Evolutionary conservation across 1,284 basidiomycete genomes (phyloP), one percentile per base, ranked within the genome.

Genomic region (Trametes polyzona): DNA sequence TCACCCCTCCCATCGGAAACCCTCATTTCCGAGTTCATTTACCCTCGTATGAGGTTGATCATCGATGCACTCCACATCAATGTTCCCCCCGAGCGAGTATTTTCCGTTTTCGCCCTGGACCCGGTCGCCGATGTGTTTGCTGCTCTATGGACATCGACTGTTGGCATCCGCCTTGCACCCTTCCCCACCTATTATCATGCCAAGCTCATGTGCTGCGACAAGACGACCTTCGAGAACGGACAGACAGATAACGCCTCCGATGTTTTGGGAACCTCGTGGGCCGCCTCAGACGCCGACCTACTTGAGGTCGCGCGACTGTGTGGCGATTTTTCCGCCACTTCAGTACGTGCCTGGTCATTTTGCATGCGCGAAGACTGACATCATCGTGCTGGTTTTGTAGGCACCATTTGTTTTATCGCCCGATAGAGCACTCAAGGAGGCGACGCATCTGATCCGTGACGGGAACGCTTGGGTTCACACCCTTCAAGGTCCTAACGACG

Each of bases 61-160:
- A 67, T 68, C 17, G 39, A 55, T 24, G 57, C 57, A 2, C 66
- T 77, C 9, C 55, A 50, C 4, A 14, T n/a, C 12, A 11, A 47
- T 19, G 66, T 71, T 14, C 59, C 68, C 14, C 48, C 57, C 3
- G 52, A 73, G 12, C 77, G 88, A 10, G 78, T 88, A 0, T 92
- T 86, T 69, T 88, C 88, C 1, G 76, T 90, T 8, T 91, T 90
- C 63, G 81, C 85, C 1, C 73, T 77, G 1, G 76, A 83, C 8
- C 61, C 66, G 3, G 71, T 90, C 17, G 72, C 83, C 1, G 42
- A 63, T 10, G 62, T 67, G 1, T 88, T 92, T 61, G 75, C 78
- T 5, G 39, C 68, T 3, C 59, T 74, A 9, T 90, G 82, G 86
- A 72, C 73, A 16, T 50, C 63, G 16, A 55, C 67, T 12, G 82